Percentiles rank a stretch among this genome's conserved stretches.
Evolutionary conservation across 106 monocot genomes (phyloP).

Genomic region (Chionographis japonica): DNA sequence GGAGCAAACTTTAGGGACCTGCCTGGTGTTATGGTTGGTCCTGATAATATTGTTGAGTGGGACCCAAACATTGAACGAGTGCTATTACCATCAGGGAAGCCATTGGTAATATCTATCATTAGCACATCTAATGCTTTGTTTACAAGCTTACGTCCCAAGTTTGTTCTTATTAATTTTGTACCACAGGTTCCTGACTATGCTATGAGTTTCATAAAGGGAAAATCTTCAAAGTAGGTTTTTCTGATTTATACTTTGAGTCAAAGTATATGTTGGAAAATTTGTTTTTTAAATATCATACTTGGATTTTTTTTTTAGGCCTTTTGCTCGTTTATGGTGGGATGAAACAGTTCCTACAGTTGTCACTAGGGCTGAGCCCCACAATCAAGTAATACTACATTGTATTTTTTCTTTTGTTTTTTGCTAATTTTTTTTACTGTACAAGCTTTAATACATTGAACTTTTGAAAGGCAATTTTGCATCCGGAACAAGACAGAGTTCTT

Average conservation of each 20-base stretch:
- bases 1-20: slow-evolving; percentile 48
- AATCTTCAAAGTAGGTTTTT: slow-evolving; percentile 50
- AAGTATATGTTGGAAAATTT: neutral
- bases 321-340: slow-evolving; percentile 84
- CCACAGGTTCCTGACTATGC: slow-evolving; percentile 48
- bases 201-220: slow-evolving; percentile 34
- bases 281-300: neutral
- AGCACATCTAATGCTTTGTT: neutral
- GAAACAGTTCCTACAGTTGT: slow-evolving; percentile 82
- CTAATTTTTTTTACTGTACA: neutral
- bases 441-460: neutral
- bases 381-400: slow-evolving; percentile 20
- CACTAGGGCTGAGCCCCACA: slow-evolving; percentile 63
- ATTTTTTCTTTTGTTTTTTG: neutral
- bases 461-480: slow-evolving; percentile 63
- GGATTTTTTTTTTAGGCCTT: slow-evolving; percentile 38
- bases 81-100: slow-evolving; percentile 35
- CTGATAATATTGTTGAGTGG: slow-evolving; percentile 30
- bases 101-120: slow-evolving; percentile 17
- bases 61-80: slow-evolving; percentile 29
- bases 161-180: neutral
- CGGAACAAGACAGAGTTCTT: slow-evolving; percentile 70
- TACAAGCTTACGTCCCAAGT: neutral
- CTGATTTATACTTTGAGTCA: neutral
- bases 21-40: slow-evolving; percentile 34